Evolutionary conservation across 2,329 filamentous ascomycete genomes (phyloP), one percentile per base, ranked within the genome.

Genomic region (Neofusicoccum parvum): DNA sequence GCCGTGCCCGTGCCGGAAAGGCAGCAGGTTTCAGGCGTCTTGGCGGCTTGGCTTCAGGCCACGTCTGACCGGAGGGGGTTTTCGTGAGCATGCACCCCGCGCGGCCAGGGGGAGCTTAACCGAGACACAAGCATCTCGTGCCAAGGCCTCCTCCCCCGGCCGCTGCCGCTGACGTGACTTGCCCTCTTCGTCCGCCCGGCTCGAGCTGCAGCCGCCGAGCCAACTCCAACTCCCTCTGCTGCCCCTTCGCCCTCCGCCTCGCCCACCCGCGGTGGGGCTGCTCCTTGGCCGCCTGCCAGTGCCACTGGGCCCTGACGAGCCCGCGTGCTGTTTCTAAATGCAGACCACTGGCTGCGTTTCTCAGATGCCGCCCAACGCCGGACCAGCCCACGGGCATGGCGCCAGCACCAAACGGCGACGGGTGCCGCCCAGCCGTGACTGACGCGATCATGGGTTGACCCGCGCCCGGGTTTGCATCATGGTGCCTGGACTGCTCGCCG

Each of bases 111-210:
- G 36, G 39, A 45, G 39, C 54, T 59, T 59, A 60, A 48, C 43
- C 56, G 56, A 60, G 41, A 60, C 56, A 48, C 56, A 60, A 60
- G 56, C 56, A 46, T 46, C 43, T 46, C n/a, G 27, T 7, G 56
- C 56, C 56, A 60, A 60, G 56, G 14, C 15, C 23, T 9, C 15
- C 7, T 23, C 23, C 23, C 23, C 23, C 23, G 23, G 3, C 23
- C 23, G 23, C 23, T 23, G 23, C 23, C 23, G 23, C 23, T 23
- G 23, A 23, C 23, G 23, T 23, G 27, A 32, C 27, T 32, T 32
- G 27, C 27, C 27, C 27, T 5, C 27, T 32, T 32, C 27, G 27
- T 32, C 23, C 23, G 23, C 23, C 23, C 23, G 23, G 23, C 23
- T 23, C 23, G 23, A 23, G 23, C 23, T 23, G 23, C 23, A 23